These are phyloP conservation scores for Brasenia schreberi DNA, from an alignment of 164 flowering plant genomes.

Conservation along the genomic window DNA sequence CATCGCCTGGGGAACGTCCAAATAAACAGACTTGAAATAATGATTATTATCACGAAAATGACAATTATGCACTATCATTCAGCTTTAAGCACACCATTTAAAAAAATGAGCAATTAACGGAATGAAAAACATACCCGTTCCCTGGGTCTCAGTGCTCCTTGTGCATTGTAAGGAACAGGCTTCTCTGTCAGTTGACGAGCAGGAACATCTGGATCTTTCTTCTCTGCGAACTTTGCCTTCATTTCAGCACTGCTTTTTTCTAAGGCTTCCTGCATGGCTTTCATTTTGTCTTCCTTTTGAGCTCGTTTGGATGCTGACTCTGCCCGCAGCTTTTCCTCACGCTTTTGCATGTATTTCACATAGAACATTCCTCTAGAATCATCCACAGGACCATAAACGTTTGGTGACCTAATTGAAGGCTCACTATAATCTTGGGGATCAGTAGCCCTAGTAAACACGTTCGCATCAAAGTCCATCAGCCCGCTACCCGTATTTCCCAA, in stretches of 20 bases:
- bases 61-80: too few species aligned
- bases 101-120: not conserved
- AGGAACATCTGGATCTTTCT: constrained; percentile 30
- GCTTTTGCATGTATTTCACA: constrained; percentile 70
- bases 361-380: constrained; percentile 71
- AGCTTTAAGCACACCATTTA: not conserved
- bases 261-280: constrained; percentile 79
- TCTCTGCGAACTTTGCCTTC: constrained; percentile 52
- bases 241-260: constrained; percentile 69
- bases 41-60: too few species aligned
- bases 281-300: constrained; percentile 86
- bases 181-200: constrained; percentile 58
- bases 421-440: constrained; percentile 17
- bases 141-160: constrained; percentile 25
- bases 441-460: constrained; percentile 20
- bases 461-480: constrained; percentile 17
- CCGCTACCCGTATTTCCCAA: not conserved
- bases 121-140: constrained; percentile 49
- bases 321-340: constrained; percentile 76
- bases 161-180: constrained; percentile 46
- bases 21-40: too few species aligned
- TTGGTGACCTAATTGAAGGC: constrained; percentile 22
- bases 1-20: too few species aligned
- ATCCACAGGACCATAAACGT: constrained; percentile 35
- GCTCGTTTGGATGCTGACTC: constrained; percentile 61